Evolutionary conservation across 805 yeast species (phyloP), one percentile per base, ranked within the genome.

Genomic region (Wickerhamomyces mucosus): DNA sequence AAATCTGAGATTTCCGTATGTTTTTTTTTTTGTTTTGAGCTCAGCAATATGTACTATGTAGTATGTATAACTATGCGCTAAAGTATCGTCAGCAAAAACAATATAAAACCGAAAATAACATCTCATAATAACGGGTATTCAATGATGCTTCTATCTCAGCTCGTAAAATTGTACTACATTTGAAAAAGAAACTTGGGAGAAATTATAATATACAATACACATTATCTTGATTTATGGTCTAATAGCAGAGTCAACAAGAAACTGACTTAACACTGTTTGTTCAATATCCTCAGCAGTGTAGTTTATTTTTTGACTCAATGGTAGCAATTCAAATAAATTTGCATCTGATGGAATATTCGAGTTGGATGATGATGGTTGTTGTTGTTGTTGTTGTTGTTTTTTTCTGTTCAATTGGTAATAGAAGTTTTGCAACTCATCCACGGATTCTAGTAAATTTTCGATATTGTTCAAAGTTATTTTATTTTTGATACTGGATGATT

Each of bases 231-330:
- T 18, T 38, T 21, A 46, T 31, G 47, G 46, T 38, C 39, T 46
- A 18, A 46, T 40, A 12, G 38, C 41, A 18, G 45, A 35, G 23
- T 39, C 48, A 5, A 38, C 37, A 16, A 49, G 23, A 29, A 53
- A 41, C 33, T 50, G 38, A 20, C 40, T 19, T 32, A 45, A 23
- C 39, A 43, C 38, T 29, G 35, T 37, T 32, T 41, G 48, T 27
- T 50, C 50, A 18, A 49, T 38, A 15, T 50, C 58, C 15, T 47
- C 39, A 17, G 51, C 35, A 13, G 42, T 48, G 21, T 36, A 40
- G 18, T 48, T 46, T 2, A 63, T 44, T 29, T 38, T 53, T 34
- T 43, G 55, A 51, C 40, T 40, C 43, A 33, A 35, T 38, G 36
- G 55, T 45, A 45, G 55, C 58, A 48, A 46, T 32, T 39, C 54